These are phyloP conservation scores for Aureoboletus auriporus DNA, from an alignment of 768 basidiomycete genomes.

Conservation along the genomic window DNA sequence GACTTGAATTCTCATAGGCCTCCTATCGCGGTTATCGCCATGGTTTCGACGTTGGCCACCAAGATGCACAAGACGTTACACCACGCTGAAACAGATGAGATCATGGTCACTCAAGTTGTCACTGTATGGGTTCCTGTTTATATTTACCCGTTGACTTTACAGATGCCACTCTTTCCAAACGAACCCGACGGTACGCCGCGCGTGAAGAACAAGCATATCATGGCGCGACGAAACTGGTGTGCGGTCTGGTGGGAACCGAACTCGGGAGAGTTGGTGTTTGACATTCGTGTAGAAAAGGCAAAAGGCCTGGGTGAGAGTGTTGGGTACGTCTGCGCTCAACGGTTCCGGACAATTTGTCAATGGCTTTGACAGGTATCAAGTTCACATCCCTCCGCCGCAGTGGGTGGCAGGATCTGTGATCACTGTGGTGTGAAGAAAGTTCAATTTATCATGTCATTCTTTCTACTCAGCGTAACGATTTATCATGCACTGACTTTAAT, in stretches of 20 bases:
- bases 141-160: neutral
- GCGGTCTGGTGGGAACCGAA: slow-evolving; percentile 54
- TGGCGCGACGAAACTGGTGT: slow-evolving; percentile 90
- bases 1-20: slow-evolving; percentile 34
- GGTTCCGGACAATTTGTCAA: neutral
- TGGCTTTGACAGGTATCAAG: slow-evolving; percentile 36
- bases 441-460: neutral
- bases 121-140: neutral
- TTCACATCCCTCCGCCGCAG: slow-evolving; percentile 41
- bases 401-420: slow-evolving; percentile 29
- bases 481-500: neutral
- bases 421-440: neutral
- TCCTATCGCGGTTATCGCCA: slow-evolving; percentile 64
- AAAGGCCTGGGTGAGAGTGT: slow-evolving; percentile 82
- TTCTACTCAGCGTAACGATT: neutral
- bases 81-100: slow-evolving; percentile 77
- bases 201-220: slow-evolving; percentile 70
- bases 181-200: slow-evolving; percentile 76
- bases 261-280: slow-evolving; percentile 69
- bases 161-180: slow-evolving; percentile 73
- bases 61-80: slow-evolving; percentile 89
- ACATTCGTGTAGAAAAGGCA: slow-evolving; percentile 80
- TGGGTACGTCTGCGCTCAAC: slow-evolving; percentile 45
- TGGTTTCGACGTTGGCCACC: slow-evolving; percentile 77
- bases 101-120: slow-evolving; percentile 52